Conservation (phyloP, 495 filamentous ascomycete species). For the Trichoderma gamsii region DNA sequence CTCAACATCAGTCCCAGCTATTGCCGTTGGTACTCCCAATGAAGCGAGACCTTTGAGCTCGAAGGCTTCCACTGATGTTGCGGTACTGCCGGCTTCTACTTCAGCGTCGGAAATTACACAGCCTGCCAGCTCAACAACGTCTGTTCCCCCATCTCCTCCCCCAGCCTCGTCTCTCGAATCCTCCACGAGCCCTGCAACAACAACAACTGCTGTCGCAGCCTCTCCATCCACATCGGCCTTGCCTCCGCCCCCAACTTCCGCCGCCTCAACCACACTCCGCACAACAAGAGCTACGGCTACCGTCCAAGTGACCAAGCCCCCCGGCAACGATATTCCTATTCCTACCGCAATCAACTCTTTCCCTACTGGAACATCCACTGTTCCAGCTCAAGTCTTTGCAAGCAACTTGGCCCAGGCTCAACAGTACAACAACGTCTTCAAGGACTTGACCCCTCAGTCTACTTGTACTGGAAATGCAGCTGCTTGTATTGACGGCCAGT, state of each 20-base stretch:
- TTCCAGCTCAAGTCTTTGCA: background rate
- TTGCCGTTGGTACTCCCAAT: background rate
- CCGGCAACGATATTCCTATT: background rate
- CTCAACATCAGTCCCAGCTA: background rate
- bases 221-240: background rate
- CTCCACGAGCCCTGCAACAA: background rate
- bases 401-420: slow-evolving; percentile 7
- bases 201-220: slow-evolving; percentile 4
- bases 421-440: slow-evolving; percentile 4
- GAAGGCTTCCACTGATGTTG: background rate
- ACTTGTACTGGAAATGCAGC: background rate
- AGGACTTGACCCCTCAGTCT: background rate
- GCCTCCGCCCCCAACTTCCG: background rate
- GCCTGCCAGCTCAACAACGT: background rate
- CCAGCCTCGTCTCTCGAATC: background rate
- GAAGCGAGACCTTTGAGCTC: background rate
- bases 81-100: background rate
- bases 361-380: background rate
- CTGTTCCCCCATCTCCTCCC: background rate
- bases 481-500: slow-evolving; percentile 12
- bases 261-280: background rate
- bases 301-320: background rate
- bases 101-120: background rate
- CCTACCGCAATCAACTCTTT: background rate
- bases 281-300: background rate